Evolutionary conservation across 345 rosid species (phyloP), one percentile per base, ranked within the genome.

Genomic region (Eucalyptus guilfoylei): DNA sequence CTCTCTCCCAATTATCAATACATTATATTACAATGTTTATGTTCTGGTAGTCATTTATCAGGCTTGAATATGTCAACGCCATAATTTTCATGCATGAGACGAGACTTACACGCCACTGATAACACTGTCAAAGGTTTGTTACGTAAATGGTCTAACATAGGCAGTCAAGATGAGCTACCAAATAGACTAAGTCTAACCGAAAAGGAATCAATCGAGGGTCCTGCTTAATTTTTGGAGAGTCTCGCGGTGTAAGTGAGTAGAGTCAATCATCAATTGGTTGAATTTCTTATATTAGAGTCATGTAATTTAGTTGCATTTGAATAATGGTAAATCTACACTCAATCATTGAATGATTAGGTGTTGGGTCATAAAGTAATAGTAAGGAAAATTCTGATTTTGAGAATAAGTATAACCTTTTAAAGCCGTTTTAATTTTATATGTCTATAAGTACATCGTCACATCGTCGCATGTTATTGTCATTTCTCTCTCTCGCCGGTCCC

Each of bases 401-500:
- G 83, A 19, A 19, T 21, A 76, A 10, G 83, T 3, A 11, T 3
- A 76, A 76, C 45, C 42, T 19, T 37, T 76, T 5, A 21, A 55
- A 76, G 47, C 14, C 14, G 14, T 21, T 37, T 19, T 0, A 69
- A 69, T 69, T 69, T 23, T 34, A 69, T 14, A 7, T 69, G 42
- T 32, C 80, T 11, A 32, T 8, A 69, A 8, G 8, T 67, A 4
- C 80, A 34, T 16, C 40, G n/a, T 40, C 40, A 32, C 80, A 8
- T 6, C 42, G 37, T 2, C 17, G 50, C 3, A n/a, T n/a, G n/a
- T n/a, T n/a, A n/a, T n/a, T n/a, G n/a, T n/a, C n/a, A n/a, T n/a
- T n/a, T n/a, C n/a, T n/a, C n/a, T n/a, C n/a, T n/a, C n/a, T n/a
- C 17, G 50, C 3, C 0, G 0, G 7, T 1, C 6, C 1, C 7